These are phyloP conservation scores for Lepidium didymum DNA, from an alignment of 345 rosid species.

Conservation along the genomic window DNA sequence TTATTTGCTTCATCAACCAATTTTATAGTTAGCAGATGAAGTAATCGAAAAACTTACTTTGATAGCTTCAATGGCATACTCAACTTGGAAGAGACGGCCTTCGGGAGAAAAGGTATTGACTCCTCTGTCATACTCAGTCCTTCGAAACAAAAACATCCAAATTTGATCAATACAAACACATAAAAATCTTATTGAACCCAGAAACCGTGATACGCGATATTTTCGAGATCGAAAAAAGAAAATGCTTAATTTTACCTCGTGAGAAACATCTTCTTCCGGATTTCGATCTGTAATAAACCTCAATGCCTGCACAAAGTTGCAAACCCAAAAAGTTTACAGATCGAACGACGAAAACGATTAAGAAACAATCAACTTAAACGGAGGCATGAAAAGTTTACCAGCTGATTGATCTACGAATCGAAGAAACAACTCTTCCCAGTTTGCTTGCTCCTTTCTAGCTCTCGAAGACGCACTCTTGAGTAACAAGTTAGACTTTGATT, in stretches of 20 bases:
- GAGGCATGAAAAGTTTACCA: neutral
- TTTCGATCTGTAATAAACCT: slow-evolving; percentile 23
- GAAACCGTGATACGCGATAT: neutral
- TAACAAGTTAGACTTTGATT: slow-evolving; percentile 4
- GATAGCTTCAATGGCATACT: slow-evolving; percentile 93
- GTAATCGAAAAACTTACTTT: slow-evolving; percentile 37
- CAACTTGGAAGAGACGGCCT: slow-evolving; percentile 88
- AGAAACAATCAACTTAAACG: neutral
- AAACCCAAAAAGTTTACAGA: neutral
- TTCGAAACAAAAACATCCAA: slow-evolving; percentile 13
- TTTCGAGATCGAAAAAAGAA: neutral
- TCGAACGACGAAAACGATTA: neutral
- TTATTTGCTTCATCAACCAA: too few relatives aligned
- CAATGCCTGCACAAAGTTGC: neutral
- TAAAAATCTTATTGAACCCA: neutral
- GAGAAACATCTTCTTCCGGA: slow-evolving; percentile 44
- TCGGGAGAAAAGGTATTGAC: slow-evolving; percentile 96
- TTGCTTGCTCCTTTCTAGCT: neutral
- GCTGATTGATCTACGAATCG: slow-evolving; percentile 5
- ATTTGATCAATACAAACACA: neutral
- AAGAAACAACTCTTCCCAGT: neutral
- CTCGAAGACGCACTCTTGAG: slow-evolving; percentile 5
- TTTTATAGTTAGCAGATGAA: neutral
- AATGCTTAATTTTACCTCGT: slow-evolving; percentile 38
- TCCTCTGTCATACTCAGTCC: slow-evolving; percentile 97